Base-by-base conservation (phyloP, 140 eudicot genomes). In the Bidens hawaiensis region DNA sequence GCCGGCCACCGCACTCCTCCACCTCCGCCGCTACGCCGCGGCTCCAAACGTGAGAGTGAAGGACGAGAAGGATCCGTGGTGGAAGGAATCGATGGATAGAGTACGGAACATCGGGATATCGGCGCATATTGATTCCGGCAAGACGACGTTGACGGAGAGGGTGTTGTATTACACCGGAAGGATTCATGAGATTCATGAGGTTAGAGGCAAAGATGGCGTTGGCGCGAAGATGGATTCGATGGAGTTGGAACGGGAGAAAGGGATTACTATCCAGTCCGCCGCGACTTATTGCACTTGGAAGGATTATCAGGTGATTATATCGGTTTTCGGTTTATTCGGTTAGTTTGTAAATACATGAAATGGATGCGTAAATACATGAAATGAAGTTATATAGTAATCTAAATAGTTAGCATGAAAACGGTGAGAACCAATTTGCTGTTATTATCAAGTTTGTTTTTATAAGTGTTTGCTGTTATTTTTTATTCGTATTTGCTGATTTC, bases 211-310 rank as follows among this genome's bases (percentile, higher is more conserved):
- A 43, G 98, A 91, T 74, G 96, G 98, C 0, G 98, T 91, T 42
- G 98, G 98, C 4, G 98, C 98, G 0, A 91, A 91, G 81, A 91
- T 91, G 98, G 98, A 91, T 69, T 91, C 98, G 0, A 91, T 91
- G 96, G 98, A 91, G 33, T 82, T 91, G 84, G 98, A 91, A 68
- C 67, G 95, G 25, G 96, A 91, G 69, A 91, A 91, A 57, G 98
- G 98, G 77, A 91, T 91, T 50, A 91, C 96, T 1, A 90, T 90
- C 23, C 94, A 90, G 64, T 90, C 97, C 52, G 97, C 97, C 7
- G n/a, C n/a, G n/a, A n/a, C n/a, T n/a, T n/a, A n/a, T n/a, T n/a
- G n/a, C n/a, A n/a, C n/a, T n/a, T n/a, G n/a, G n/a, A n/a, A n/a
- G n/a, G n/a, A n/a, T n/a, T n/a, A n/a, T n/a, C n/a, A n/a, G n/a